A percentile compares a stretch with the other conserved stretches of the same genome.
Conservation (phyloP, 768 basidiomycete species). For the Boletus rufocinnamomeus region DNA sequence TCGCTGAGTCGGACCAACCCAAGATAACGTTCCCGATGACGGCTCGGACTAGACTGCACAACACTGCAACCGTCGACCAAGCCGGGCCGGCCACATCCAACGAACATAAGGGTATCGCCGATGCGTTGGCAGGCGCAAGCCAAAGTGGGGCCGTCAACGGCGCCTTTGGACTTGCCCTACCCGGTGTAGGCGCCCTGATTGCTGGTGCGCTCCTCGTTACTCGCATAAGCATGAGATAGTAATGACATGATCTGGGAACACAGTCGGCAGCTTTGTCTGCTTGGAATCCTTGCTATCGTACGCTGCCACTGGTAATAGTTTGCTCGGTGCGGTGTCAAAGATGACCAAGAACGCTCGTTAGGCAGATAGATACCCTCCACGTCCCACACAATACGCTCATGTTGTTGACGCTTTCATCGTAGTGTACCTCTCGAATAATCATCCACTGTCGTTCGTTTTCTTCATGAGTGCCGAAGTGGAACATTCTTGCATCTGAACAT, state of each 20-base stretch:
- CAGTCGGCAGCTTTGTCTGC: slow-evolving; percentile 13
- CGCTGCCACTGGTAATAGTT: slow-evolving; percentile 4
- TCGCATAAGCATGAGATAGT: slow-evolving; percentile 2
- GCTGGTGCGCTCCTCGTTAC: slow-evolving; percentile 19
- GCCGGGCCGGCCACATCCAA: slow-evolving; percentile 64
- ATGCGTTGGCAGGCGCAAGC: slow-evolving; percentile 14
- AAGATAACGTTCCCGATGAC: slow-evolving; percentile 59
- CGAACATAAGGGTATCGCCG: slow-evolving; percentile 44
- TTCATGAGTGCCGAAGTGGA: background rate
- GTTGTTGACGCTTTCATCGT: slow-evolving; percentile 16
- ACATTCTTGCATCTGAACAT: background rate
- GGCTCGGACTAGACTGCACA: slow-evolving; percentile 30
- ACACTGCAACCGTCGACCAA: slow-evolving; percentile 58
- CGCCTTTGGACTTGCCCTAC: slow-evolving; percentile 11
- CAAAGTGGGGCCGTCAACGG: background rate
- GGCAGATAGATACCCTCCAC: slow-evolving; percentile 18
- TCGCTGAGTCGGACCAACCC: slow-evolving; percentile 36
- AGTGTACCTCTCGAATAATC: background rate
- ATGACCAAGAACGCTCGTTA: slow-evolving; percentile 7
- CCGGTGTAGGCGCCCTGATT: slow-evolving; percentile 14
- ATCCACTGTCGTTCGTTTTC: background rate
- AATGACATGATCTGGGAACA: background rate
- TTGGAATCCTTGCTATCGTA: slow-evolving; percentile 17
- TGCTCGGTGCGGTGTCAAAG: background rate
- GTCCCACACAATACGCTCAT: slow-evolving; percentile 14